Percentiles rank a stretch among this genome's conserved stretches.
These are phyloP conservation scores for Aureobasidium subglaciale DNA, from an alignment of 2,329 filamentous ascomycete species.

Conservation along the genomic window DNA sequence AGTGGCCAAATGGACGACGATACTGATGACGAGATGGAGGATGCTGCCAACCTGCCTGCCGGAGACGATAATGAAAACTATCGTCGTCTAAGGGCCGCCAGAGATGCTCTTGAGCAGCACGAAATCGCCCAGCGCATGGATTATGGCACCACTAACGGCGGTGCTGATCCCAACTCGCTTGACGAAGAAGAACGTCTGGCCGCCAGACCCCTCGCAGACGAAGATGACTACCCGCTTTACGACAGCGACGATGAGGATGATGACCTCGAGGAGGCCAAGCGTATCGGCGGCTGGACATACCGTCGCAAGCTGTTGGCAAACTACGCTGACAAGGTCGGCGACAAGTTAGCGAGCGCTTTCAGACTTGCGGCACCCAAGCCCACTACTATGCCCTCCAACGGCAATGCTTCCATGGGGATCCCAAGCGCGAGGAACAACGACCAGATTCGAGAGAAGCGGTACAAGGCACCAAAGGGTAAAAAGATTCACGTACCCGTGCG, in stretches of 20 bases:
- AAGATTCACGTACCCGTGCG: constrained; percentile 90
- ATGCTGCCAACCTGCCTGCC: constrained; percentile 32
- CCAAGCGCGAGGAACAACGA: constrained; percentile 23
- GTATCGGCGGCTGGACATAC: constrained; percentile 71
- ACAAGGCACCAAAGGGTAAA: constrained; percentile 74
- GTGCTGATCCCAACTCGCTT: constrained; percentile 37
- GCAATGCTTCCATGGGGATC: constrained; percentile 36
- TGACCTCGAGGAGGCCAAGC: constrained; percentile 67
- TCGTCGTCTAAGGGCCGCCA: constrained; percentile 42
- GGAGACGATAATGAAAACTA: constrained; percentile 38
- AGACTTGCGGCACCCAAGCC: constrained; percentile 32
- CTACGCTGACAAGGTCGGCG: constrained; percentile 44
- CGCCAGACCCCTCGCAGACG: constrained; percentile 47
- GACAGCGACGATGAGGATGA: constrained; percentile 76
- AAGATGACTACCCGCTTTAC: constrained; percentile 76
- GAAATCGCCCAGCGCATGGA: constrained; percentile 43
- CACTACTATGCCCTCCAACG: constrained; percentile 33
- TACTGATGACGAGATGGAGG: constrained; percentile 60
- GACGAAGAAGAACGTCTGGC: constrained; percentile 82
- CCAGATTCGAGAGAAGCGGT: constrained; percentile 36
- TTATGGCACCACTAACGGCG: constrained; percentile 33
- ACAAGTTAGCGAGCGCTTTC: constrained; percentile 28
- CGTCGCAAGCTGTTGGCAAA: constrained; percentile 47
- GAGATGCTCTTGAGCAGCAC: constrained; percentile 45
- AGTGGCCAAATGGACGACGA: constrained; percentile 73